Evolutionary conservation across 108 stramenopile species (phyloP), one percentile per base, ranked within the genome.

Genomic region (Seminavis robusta): DNA sequence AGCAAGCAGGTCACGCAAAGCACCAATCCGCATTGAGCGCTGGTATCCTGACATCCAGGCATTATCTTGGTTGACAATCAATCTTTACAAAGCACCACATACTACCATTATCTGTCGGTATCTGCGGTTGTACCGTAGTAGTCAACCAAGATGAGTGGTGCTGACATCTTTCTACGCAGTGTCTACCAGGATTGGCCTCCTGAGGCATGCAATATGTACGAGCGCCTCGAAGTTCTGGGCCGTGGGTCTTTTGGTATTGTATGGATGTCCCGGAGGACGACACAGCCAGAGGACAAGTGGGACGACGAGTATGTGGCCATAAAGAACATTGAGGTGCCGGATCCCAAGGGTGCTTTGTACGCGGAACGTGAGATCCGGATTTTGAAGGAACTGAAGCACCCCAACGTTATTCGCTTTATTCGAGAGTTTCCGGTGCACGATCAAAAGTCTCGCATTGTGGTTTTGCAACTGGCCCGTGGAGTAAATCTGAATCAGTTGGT

Each of bases 291-390:
- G 10, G 69, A 54, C 20, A 67, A 62, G 15, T 52, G 60, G 29
- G 80, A 81, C 42, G 80, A 81, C 38, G 79, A 77, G 39, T 87
- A 69, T 46, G 86, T 86, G 23, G 90, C 90, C 33, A 70, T 92
- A 46, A 92, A 92, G 54, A 73, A 86, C 36, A 83, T 88, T 33
- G 65, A 74, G 17, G 79, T 77, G 41, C 72, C 77, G 33, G 77
- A 67, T 54, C 80, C 80, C 13, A 78, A 83, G 51, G 67, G 80
- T 25, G 63, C 67, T 15, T 69, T 80, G 10, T 86, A 84, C 59
- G 84, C 90, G 0, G 56, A 77, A 58, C 81, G 90, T 16, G 90
- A 92, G 51, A 76, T 88, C 32, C 56, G 73, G 27, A 84, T 92
- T 38, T 48, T 92, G 1, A 59, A 74, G 24, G 90, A 92, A 52